Conservation (phyloP, 192 early-diverging fungal genomes). For the Entomortierella lignicola region DNA sequence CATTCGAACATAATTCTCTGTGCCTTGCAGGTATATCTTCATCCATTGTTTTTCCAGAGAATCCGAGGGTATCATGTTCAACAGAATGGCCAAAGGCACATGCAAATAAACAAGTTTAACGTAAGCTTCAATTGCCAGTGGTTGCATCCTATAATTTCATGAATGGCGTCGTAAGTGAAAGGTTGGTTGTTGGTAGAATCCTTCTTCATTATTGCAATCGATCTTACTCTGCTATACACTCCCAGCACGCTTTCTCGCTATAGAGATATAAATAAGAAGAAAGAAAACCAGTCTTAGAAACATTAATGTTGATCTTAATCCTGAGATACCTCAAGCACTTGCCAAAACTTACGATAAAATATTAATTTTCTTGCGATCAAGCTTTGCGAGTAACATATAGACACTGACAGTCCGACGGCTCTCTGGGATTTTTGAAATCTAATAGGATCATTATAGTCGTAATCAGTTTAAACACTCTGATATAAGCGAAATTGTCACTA, state of each 20-base stretch:
- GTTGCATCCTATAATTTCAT: conserved; percentile 18
- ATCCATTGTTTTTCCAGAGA: conserved; percentile 27
- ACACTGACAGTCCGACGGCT: conserved; percentile 8
- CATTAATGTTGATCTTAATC: neutral
- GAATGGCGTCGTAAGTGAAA: neutral
- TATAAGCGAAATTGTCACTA: neutral
- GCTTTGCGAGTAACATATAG: conserved; percentile 16
- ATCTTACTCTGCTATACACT: conserved; percentile 29
- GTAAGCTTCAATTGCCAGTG: conserved; percentile 33
- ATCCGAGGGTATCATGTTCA: conserved; percentile 27
- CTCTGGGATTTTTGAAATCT: conserved; percentile 30
- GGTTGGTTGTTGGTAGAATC: neutral
- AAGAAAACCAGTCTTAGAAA: neutral
- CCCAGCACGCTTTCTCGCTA: conserved; percentile 35
- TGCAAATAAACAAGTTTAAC: conserved; percentile 10
- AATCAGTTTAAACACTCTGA: neutral
- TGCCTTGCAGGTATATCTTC: conserved; percentile 25
- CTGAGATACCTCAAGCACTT: neutral
- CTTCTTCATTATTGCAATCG: neutral
- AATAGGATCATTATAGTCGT: neutral
- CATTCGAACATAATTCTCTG: conserved; percentile 21
- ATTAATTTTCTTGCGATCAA: neutral
- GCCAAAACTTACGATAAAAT: neutral
- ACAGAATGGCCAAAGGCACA: conserved; percentile 9
- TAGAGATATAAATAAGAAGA: neutral